Conservation (phyloP, 495 filamentous ascomycete species). For the Pyronema omphalodes region DNA sequence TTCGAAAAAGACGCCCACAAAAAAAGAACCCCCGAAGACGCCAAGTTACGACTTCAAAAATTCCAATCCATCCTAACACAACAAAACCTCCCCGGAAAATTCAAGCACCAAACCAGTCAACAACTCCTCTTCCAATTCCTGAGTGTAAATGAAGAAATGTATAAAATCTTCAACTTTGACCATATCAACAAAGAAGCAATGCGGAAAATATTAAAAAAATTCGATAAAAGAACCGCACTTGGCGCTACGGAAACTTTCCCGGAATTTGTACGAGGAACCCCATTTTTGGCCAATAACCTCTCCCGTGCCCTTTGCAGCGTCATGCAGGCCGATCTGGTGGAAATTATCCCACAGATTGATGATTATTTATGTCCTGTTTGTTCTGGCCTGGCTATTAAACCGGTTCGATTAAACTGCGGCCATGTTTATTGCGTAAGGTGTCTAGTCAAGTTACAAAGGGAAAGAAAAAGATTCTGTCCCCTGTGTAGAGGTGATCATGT, state of each 20-base stretch:
- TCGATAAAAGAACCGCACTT: slow-evolving; percentile 58
- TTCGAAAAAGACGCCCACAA: slow-evolving; percentile 38
- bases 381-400: slow-evolving; percentile 44
- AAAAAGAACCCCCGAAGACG: slow-evolving; percentile 34
- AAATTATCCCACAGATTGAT: slow-evolving; percentile 47
- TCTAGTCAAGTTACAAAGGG: slow-evolving; percentile 48
- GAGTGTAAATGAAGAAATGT: slow-evolving; percentile 41
- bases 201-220: slow-evolving; percentile 66
- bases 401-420: slow-evolving; percentile 43
- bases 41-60: slow-evolving; percentile 37
- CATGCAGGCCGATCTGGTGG: slow-evolving; percentile 43
- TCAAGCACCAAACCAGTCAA: slow-evolving; percentile 40
- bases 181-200: slow-evolving; percentile 53
- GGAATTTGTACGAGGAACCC: slow-evolving; percentile 30
- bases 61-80: slow-evolving; percentile 39
- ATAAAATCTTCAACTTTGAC: slow-evolving; percentile 51
- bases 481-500: slow-evolving; percentile 46
- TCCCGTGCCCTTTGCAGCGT: slow-evolving; percentile 49
- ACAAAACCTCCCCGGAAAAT: slow-evolving; percentile 32
- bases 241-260: slow-evolving; percentile 38
- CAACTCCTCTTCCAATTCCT: slow-evolving; percentile 43
- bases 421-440: slow-evolving; percentile 60
- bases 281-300: slow-evolving; percentile 36
- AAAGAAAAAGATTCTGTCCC: slow-evolving; percentile 40
- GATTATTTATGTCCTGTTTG: slow-evolving; percentile 64